Percentiles rank a stretch among this genome's conserved stretches.
phyloP scores from a whole-genome alignment of 179 eudicot genomes.

The Gypsophila paniculata region DNA sequence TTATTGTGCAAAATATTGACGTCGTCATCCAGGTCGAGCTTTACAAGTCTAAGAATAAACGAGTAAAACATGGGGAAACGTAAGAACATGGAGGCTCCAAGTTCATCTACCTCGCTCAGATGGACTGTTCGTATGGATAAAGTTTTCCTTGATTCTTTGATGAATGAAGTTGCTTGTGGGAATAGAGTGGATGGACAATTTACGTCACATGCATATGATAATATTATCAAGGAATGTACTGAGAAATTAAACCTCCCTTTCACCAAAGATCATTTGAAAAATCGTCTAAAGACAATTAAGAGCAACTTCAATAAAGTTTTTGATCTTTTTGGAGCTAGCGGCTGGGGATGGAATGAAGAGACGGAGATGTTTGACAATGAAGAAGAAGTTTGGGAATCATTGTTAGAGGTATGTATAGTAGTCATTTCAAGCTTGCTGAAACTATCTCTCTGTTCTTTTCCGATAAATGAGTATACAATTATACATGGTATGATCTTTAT shows the following conservation, averaged over 20 bases:
- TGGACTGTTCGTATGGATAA: conserved; percentile 9
- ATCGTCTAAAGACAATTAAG: not conserved
- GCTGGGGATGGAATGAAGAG: conserved; percentile 1
- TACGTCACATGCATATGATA: conserved; percentile 4
- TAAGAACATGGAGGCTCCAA: not conserved
- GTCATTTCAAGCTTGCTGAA: no score
- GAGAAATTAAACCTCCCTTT: not conserved
- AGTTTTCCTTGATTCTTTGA: not conserved
- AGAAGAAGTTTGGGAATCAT: not conserved
- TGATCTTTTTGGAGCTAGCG: not conserved
- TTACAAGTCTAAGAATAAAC: no score
- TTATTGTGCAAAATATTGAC: no score
- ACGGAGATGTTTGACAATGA: not conserved
- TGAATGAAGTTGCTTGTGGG: not conserved
- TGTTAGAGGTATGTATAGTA: conserved; percentile 5
- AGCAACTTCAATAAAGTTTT: not conserved
- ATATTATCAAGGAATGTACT: not conserved
- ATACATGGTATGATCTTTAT: no score
- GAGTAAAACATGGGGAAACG: conserved; percentile 1
- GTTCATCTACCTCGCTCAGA: not conserved
- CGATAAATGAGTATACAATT: no score
- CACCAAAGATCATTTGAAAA: conserved; percentile 10
- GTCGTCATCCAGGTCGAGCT: no score
- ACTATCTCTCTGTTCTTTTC: no score
- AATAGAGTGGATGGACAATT: conserved; percentile 10